Evolutionary conservation across 192 early-diverging fungal species (phyloP), one percentile per base, ranked within the genome.

Genomic region (Chytriomyces confervae): DNA sequence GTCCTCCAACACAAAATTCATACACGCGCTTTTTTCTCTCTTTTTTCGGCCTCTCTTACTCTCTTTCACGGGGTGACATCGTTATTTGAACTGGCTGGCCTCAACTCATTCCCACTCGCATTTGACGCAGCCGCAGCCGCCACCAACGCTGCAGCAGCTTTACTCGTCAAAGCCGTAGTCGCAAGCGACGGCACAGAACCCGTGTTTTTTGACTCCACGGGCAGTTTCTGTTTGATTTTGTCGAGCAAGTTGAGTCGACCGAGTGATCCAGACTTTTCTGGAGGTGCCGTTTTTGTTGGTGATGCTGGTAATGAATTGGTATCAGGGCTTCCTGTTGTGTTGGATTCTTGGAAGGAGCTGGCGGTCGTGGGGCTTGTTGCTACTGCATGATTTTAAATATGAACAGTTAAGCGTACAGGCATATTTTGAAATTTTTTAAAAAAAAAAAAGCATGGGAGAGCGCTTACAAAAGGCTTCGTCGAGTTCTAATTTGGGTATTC

Each of bases 391-490:
- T 60, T 60, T 60, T 60, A 6, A 5, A 20, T 60, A 5, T 20
- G 20, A 60, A 60, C 18, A 57, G 20, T 3, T 5, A 18, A 60
- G 20, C 16, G 20, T 16, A 60, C 20, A 7, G 57, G 16, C 57
- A n/a, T 20, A 20, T 60, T 27, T 27, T 65, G 18, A 65, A 64
- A 24, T 11, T 36, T 11, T 18, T 18, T 18, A 63, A 63, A 47
- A 68, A 68, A 24, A 47, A 24, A 47, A 69, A 36, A 69, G 24
- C 4, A 69, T 50, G 18, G 47, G 24, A 2, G 24, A 23, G 24
- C 13, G 13, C 79, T 69, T 36, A 81, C 80, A n/a, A 48, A 81
- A 72, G 7, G 48, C n/a, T 20, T 81, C 80, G 36, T 72, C 74
- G 13, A 81, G 46, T 24, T 81, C 75, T n/a, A 60, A n/a, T 68